Conservation (phyloP, 148 eudicot genomes). For the Heliosperma pusillum region DNA sequence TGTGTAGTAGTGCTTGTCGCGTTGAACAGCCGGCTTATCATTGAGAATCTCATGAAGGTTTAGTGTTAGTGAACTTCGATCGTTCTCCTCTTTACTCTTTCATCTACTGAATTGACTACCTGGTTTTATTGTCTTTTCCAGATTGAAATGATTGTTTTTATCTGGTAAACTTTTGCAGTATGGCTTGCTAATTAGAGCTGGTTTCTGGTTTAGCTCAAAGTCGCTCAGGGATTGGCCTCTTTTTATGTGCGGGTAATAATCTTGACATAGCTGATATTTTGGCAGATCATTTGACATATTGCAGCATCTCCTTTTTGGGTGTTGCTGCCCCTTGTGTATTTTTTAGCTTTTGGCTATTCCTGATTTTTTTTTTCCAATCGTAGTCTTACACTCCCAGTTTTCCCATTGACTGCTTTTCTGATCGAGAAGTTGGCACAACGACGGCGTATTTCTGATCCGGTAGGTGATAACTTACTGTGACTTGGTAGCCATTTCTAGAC, state of each 20-base stretch:
- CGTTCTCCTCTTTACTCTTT: constrained; percentile 12
- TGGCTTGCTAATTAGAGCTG: constrained; percentile 79
- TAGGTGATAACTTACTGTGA: constrained; percentile 32
- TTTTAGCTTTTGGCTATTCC: background rate
- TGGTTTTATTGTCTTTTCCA: background rate
- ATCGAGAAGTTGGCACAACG: constrained; percentile 65
- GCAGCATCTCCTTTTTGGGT: background rate
- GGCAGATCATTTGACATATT: background rate
- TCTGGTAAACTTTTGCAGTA: constrained; percentile 50
- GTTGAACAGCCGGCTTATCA: constrained; percentile 90
- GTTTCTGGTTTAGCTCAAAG: constrained; percentile 92
- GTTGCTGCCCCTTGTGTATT: constrained; percentile 10
- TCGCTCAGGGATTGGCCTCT: constrained; percentile 95
- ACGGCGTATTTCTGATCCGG: constrained; percentile 55
- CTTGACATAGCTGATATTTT: constrained; percentile 8
- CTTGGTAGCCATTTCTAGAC: background rate
- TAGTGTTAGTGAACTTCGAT: background rate
- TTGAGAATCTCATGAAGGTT: constrained; percentile 98
- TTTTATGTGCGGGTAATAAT: constrained; percentile 83
- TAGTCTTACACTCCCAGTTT: constrained; percentile 72
- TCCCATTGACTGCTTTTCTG: constrained; percentile 68
- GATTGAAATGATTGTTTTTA: background rate
- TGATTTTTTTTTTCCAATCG: constrained; percentile 9
- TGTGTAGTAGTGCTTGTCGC: constrained; percentile 96
- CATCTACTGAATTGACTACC: background rate